These are phyloP conservation scores for Colletotrichum sp. DNA, from an alignment of 2,329 filamentous ascomycete species.

Conservation along the genomic window DNA sequence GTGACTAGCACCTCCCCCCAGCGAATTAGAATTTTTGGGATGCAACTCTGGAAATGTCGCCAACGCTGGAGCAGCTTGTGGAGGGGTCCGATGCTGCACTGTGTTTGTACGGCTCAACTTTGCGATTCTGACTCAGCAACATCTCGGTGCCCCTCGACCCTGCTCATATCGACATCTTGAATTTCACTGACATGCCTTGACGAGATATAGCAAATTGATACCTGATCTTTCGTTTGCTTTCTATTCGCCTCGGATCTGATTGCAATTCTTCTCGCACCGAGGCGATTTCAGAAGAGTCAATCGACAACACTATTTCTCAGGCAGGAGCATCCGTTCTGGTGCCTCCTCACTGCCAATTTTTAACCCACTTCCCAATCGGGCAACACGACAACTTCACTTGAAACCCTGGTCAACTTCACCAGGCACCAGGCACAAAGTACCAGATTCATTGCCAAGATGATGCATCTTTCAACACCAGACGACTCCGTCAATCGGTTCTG, in stretches of 20 bases:
- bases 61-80: not conserved
- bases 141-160: not conserved
- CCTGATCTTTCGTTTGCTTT: fast-evolving
- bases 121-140: not conserved
- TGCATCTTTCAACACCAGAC: not conserved
- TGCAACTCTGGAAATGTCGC: not conserved
- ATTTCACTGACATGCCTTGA: not conserved
- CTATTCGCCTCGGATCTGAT: fast-evolving
- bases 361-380: not conserved
- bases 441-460: not conserved
- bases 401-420: not conserved
- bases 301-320: not conserved
- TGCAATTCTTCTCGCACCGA: not conserved
- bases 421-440: not conserved
- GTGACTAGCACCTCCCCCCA: not conserved
- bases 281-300: not conserved
- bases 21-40: not conserved
- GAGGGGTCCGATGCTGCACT: not conserved
- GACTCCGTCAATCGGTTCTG: slow-evolving; percentile 57
- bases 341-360: not conserved
- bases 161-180: not conserved
- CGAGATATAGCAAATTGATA: not conserved
- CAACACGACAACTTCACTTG: not conserved
- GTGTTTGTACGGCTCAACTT: slow-evolving; percentile 6
- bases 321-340: not conserved